These are phyloP conservation scores for Proliferodiscus dingleyae DNA, from an alignment of 2,329 filamentous ascomycete genomes.

Conservation along the genomic window DNA sequence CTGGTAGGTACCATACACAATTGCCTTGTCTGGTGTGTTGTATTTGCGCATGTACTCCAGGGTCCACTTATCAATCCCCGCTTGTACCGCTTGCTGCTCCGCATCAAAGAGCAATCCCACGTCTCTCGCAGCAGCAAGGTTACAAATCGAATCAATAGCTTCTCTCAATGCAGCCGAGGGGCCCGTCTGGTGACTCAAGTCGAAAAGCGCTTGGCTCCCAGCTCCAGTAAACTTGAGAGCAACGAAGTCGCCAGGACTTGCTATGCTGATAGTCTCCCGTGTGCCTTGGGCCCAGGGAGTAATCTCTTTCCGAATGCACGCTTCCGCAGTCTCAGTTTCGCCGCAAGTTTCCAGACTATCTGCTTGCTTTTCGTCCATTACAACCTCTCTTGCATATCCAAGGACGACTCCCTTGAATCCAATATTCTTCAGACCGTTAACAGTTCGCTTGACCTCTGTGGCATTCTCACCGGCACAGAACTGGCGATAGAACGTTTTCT, in stretches of 20 bases:
- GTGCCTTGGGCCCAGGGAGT: conserved; percentile 69
- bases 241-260: conserved; percentile 47
- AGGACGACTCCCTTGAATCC: conserved; percentile 83
- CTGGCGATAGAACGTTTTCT: conserved; percentile 82
- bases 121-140: conserved; percentile 62
- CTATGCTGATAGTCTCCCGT: conserved; percentile 61
- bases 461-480: conserved; percentile 82
- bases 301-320: conserved; percentile 55
- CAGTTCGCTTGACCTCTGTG: conserved; percentile 61
- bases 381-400: conserved; percentile 77
- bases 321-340: conserved; percentile 44
- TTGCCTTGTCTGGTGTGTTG: conserved; percentile 59
- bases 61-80: conserved; percentile 77
- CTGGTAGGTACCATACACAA: conserved; percentile 79
- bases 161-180: conserved; percentile 60
- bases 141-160: conserved; percentile 71
- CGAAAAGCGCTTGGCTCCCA: conserved; percentile 64
- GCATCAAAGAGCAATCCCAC: conserved; percentile 79
- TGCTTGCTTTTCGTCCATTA: conserved; percentile 55
- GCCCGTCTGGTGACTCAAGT: conserved; percentile 56
- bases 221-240: conserved; percentile 73
- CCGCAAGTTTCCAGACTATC: conserved; percentile 39
- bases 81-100: conserved; percentile 74
- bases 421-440: conserved; percentile 61
- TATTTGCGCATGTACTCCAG: conserved; percentile 71